Conservation (phyloP, 78 protist genomes). For the Dictyostelium capitatum region DNA sequence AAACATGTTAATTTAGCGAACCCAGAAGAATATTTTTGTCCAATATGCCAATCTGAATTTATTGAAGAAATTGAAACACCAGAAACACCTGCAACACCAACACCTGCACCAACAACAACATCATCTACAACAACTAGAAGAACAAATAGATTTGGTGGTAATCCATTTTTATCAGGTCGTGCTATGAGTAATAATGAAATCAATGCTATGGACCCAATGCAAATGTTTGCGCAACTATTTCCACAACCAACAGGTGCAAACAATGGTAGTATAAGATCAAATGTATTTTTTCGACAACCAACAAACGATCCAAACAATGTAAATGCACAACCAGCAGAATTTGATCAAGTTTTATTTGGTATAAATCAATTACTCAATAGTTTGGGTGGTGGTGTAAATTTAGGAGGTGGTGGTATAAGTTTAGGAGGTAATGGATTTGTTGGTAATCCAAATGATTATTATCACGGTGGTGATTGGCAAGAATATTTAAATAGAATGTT, state of each 20-base stretch:
- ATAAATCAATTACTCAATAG: not conserved
- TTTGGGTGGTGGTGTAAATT: not conserved
- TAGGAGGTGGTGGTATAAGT: not conserved
- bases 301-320: not conserved
- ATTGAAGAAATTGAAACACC: slow-evolving; percentile 47
- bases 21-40: slow-evolving; percentile 51
- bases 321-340: not conserved
- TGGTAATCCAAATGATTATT: slow-evolving; percentile 67
- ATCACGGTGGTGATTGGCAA: slow-evolving; percentile 61
- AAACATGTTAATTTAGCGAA: slow-evolving; percentile 32
- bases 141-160: not conserved
- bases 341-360: slow-evolving; percentile 15
- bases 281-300: not conserved
- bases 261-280: not conserved
- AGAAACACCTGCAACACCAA: slow-evolving; percentile 8
- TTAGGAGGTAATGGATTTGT: not conserved
- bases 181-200: not conserved
- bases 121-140: not conserved
- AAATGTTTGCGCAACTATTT: not conserved
- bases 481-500: slow-evolving; percentile 53
- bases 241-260: not conserved
- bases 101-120: not conserved
- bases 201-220: not conserved
- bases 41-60: slow-evolving; percentile 50
- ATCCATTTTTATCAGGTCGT: not conserved